phyloP scores from a whole-genome alignment of 768 basidiomycete genomes.

The Kwoniella dejecticola region DNA sequence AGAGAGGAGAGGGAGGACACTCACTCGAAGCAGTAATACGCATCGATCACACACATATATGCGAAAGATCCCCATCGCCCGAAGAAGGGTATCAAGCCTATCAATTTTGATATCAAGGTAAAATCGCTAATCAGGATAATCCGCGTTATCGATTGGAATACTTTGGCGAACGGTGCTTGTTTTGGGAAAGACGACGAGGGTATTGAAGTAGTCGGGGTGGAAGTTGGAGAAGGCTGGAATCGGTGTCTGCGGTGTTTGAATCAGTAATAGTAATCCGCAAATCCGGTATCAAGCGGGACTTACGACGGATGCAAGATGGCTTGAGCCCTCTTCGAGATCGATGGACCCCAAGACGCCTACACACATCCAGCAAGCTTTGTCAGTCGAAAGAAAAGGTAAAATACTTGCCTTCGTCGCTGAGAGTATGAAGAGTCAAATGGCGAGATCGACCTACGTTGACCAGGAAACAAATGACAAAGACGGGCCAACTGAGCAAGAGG shows the following conservation, averaged over 20 bases:
- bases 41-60: slow-evolving; percentile 52
- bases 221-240: slow-evolving; percentile 36
- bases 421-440: no score
- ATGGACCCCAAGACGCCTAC: slow-evolving; percentile 46
- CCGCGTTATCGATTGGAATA: slow-evolving; percentile 29
- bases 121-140: slow-evolving; percentile 53
- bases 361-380: neutral
- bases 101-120: slow-evolving; percentile 47
- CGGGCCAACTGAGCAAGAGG: slow-evolving; percentile 50
- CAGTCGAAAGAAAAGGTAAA: no score
- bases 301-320: slow-evolving; percentile 46
- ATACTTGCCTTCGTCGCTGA: no score
- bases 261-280: neutral
- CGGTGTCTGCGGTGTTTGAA: slow-evolving; percentile 29
- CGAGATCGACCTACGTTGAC: slow-evolving; percentile 52
- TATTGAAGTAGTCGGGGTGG: slow-evolving; percentile 24
- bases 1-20: no score
- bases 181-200: slow-evolving; percentile 14
- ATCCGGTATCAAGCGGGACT: neutral
- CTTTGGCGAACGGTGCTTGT: slow-evolving; percentile 22
- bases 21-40: slow-evolving; percentile 54
- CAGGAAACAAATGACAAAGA: slow-evolving; percentile 53
- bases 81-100: slow-evolving; percentile 39
- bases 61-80: slow-evolving; percentile 35
- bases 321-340: slow-evolving; percentile 49